Base-by-base conservation (phyloP, 2,329 filamentous ascomycete species). In the Botryotinia globosa region DNA sequence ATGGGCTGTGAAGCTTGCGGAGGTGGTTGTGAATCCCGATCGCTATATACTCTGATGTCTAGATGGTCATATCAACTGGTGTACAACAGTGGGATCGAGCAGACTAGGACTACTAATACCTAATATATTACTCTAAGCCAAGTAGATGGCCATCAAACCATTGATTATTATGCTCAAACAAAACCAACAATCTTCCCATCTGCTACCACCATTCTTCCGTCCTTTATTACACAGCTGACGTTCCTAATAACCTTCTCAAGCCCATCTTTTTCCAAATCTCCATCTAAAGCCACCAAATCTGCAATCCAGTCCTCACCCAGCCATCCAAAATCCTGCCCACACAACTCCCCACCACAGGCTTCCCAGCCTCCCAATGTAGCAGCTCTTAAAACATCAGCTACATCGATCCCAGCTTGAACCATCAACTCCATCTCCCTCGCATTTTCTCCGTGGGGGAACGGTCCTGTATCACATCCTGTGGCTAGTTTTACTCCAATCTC, bases 261-360 rank as follows among this genome's bases (percentile, higher is more conserved):
- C 4, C 4, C 51, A n/a, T 69, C 58, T n/a, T 22, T 22, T 69
- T 56, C n/a, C 51, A 69, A 22, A 39, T 44, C 37, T 32, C 66
- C 66, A 0, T 59, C 29, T n/a, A 62, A 14, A 39, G 39, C 56
- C 8, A 69, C 56, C 42, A 69, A n/a, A 61, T 61, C 67, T 34
- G 67, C 56, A 32, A 61, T 44, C 54, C 56, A 61, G 0, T 58
- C 45, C 22, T 61, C 67, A 10, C 56, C 56, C 29, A 69, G 5
- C 67, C 56, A 69, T 44, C 67, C 67, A 51, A 69, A 69, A 29
- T 34, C n/a, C 42, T 59, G 54, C 34, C 67, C 56, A 25, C 66
- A 54, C 51, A 29, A 7, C 8, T 59, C 37, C 25, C 34, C 66
- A 20, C 66, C 66, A 14, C 66, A 69, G 12, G 66, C 66, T 42